Conservation (phyloP, 2,329 filamentous ascomycete species). For the Triangularia setosa region DNA sequence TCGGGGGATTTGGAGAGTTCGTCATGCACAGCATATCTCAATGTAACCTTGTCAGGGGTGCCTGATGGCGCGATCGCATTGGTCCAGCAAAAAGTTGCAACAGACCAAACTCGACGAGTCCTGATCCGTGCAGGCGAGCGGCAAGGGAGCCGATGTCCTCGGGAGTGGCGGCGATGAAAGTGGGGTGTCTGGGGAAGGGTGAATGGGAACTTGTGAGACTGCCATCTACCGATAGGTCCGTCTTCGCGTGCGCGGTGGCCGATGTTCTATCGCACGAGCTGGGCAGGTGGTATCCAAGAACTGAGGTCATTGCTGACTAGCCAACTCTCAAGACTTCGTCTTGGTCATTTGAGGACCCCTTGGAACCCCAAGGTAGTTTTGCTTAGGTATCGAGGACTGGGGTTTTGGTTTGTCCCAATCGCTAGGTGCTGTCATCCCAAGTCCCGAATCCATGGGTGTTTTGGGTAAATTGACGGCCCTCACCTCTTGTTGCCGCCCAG, state of each 20-base stretch:
- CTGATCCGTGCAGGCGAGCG: conserved; percentile 1
- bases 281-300: conserved; percentile 20
- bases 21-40: conserved; percentile 17
- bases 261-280: conserved; percentile 1
- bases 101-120: neutral
- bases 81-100: conserved; percentile 7
- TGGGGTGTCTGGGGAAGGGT: neutral
- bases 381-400: neutral
- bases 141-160: conserved; percentile 10
- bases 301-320: conserved; percentile 7
- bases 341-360: neutral
- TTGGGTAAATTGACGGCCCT: neutral
- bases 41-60: conserved; percentile 15
- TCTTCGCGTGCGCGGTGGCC: neutral
- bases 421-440: conserved; percentile 1
- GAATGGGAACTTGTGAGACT: neutral
- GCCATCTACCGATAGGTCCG: conserved; percentile 2
- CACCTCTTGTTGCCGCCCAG: neutral
- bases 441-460: neutral
- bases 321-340: neutral
- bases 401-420: neutral
- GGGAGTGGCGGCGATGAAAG: conserved; percentile 8
- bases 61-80: conserved; percentile 21
- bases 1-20: conserved; percentile 1
- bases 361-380: neutral